Evolutionary conservation across 345 rosid species (phyloP), one percentile per base, ranked within the genome.

Genomic region (Salix arbutifolia): DNA sequence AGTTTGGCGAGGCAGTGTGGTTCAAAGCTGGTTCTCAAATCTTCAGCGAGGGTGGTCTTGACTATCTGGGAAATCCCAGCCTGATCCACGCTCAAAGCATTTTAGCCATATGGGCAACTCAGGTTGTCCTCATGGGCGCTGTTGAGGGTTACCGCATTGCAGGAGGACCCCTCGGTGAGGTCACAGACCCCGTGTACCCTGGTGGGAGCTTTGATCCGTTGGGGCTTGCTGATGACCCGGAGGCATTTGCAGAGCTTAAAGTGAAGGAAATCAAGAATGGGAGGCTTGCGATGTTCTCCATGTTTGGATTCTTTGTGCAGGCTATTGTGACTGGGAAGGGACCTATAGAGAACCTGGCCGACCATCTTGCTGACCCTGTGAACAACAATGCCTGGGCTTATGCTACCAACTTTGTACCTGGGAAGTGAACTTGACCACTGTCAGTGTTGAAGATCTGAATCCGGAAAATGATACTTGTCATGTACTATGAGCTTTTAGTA

Each of bases 341-440:
- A 50, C 85, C 87, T 0, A 72, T 84, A 1, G 88, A 85, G 82
- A 83, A 86, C 78, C 82, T 84, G 67, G 77, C 73, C 4, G 87
- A 83, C 71, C 88, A 83, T 38, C 58, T 88, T 33, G 85, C 86
- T 3, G 85, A 85, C 75, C 88, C 90, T 69, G 86, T 79, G 4
- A 85, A 84, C 82, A 85, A 87, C 86, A 84, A 85, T 73, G 90
- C 87, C 10, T 84, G 84, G 88, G 79, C 86, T 66, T 84, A 53
- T 48, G 89, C 92, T 25, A 88, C 89, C 74, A 88, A 87, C 84
- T 83, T 86, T 37, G 90, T 78, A 35, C 89, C 89, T 26, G 90
- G 89, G 66, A 86, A 89, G 76, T 86, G 81, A 86, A 44, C 23
- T 40, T 26, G 35, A 62, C 37, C 37, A 31, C 23, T 31, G 21